Evolutionary conservation across 2,329 filamentous ascomycete species (phyloP), one percentile per base, ranked within the genome.

Genomic region (Monosporascus sp.): DNA sequence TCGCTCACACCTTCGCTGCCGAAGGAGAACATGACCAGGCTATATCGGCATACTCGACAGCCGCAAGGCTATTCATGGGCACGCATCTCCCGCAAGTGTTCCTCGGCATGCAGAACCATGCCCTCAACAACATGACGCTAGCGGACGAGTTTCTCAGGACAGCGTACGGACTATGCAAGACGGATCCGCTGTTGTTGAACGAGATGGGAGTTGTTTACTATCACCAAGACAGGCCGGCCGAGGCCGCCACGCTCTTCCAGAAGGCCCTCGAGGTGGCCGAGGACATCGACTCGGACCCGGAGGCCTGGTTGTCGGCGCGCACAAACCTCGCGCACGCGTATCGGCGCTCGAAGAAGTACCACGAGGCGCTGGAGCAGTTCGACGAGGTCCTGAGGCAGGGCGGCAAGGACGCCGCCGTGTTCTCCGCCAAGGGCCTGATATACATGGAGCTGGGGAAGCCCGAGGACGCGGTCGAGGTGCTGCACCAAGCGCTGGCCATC

Each of bases 11-110:
- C 0, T 99, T 99, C 68, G 94, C 94, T 1, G 92, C 91, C 11
- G 94, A 99, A 70, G 94, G 94, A 50, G 94, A 99, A 71, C 92
- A 97, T 70, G 94, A 99, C 69, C 94, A 99, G 73, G 94, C 94
- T 48, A 97, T 99, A 58, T 95, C 92, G 8, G 94, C 95, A 0
- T 99, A 99, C 73, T 96, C 90, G 31, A 99, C 94, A 1, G 94
- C 94, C 1, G 93, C 93, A 2, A 82, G 94, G 39, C 76, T 99
- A 0, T 99, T 99, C 72, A 96, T 97, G 77, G 94, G 94, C 39
- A 97, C 93, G 0, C 95, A 99, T 69, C 79, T 99, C 1, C 94
- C 94, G 0, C 93, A 96, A 65, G 83, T 99, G 3, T 99, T 97
- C 69, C 76, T 99, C 25, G 94, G 95, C 7, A 99, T 99, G 94